Evolutionary conservation across 2,329 filamentous ascomycete genomes (phyloP).

Genomic region (Xenosphaeropsis pyriputrescens): DNA sequence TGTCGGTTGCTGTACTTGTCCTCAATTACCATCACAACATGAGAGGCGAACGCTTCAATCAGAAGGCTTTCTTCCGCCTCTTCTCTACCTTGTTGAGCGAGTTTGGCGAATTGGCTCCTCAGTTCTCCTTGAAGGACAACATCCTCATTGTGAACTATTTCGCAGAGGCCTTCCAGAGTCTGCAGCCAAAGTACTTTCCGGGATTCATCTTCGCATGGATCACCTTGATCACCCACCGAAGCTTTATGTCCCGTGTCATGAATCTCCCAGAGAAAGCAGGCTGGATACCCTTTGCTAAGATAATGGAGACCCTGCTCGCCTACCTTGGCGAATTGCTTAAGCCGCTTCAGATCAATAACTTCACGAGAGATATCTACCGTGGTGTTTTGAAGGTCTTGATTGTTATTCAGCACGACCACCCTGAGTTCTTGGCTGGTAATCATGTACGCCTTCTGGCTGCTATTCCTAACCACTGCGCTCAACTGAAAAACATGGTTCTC

Average conservation of each 20-base stretch:
- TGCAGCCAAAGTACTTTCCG: conserved; percentile 66
- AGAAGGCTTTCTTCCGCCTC: conserved; percentile 81
- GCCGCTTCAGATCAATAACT: conserved; percentile 48
- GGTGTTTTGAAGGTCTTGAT: conserved; percentile 71
- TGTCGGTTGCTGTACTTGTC: conserved; percentile 66
- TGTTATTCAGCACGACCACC: conserved; percentile 84
- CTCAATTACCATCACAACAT: conserved; percentile 76
- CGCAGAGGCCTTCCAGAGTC: conserved; percentile 52
- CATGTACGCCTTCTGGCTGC: conserved; percentile 69
- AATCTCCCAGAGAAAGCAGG: conserved; percentile 51
- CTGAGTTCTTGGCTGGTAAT: conserved; percentile 82
- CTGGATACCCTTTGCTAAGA: conserved; percentile 61
- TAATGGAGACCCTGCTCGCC: conserved; percentile 57
- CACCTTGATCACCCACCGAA: conserved; percentile 66
- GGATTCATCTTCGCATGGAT: conserved; percentile 81
- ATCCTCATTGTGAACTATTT: conserved; percentile 22
- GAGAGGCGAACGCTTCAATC: conserved; percentile 69
- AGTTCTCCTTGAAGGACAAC: conserved; percentile 45
- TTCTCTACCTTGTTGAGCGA: conserved; percentile 75
- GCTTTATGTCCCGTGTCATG: conserved; percentile 69
- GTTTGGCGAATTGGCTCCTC: conserved; percentile 42
- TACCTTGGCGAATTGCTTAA: conserved; percentile 74
- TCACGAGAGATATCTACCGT: conserved; percentile 73
- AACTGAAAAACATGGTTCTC: conserved; percentile 78
- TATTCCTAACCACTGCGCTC: conserved; percentile 71